These are phyloP conservation scores for Aplosporella prunicola DNA, from an alignment of 2,329 filamentous ascomycete species.

Conservation along the genomic window DNA sequence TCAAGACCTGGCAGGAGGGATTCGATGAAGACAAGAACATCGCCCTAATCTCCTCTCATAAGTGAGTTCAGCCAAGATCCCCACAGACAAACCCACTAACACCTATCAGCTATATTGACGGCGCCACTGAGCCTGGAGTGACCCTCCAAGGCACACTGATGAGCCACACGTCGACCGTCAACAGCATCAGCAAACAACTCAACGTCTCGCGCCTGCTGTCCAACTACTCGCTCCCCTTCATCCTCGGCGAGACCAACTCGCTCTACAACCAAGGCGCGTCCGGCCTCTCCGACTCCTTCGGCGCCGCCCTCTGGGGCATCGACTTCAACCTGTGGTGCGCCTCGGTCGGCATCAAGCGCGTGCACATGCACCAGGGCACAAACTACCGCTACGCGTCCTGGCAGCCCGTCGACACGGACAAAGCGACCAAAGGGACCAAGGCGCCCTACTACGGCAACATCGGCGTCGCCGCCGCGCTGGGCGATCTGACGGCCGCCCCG, in stretches of 20 bases:
- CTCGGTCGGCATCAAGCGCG: conserved; percentile 44
- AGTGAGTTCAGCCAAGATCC: conserved; percentile 31
- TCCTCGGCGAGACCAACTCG: conserved; percentile 54
- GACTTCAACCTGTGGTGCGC: conserved; percentile 54
- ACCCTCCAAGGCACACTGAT: conserved; percentile 54
- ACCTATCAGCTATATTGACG: conserved; percentile 49
- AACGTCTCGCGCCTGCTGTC: conserved; percentile 37
- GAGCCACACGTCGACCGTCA: conserved; percentile 49
- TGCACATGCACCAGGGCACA: conserved; percentile 57
- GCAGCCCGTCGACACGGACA: conserved; percentile 48
- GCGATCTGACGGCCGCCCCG: conserved; percentile 27
- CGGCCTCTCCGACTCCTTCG: conserved; percentile 55
- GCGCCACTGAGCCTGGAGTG: conserved; percentile 49
- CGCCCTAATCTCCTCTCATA: conserved; percentile 49
- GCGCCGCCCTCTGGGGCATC: conserved; percentile 54
- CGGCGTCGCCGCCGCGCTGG: conserved; percentile 48
- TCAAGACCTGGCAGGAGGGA: conserved; percentile 45
- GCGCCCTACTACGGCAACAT: conserved; percentile 56
- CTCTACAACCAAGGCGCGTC: conserved; percentile 53
- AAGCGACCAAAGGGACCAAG: conserved; percentile 47
- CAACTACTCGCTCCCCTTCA: conserved; percentile 37
- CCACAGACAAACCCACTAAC: neutral
- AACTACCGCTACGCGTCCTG: conserved; percentile 53
- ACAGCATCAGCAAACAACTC: conserved; percentile 41
- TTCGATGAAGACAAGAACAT: conserved; percentile 42